Conservation (phyloP, 345 rosid genomes). For the Angophora floribunda region DNA sequence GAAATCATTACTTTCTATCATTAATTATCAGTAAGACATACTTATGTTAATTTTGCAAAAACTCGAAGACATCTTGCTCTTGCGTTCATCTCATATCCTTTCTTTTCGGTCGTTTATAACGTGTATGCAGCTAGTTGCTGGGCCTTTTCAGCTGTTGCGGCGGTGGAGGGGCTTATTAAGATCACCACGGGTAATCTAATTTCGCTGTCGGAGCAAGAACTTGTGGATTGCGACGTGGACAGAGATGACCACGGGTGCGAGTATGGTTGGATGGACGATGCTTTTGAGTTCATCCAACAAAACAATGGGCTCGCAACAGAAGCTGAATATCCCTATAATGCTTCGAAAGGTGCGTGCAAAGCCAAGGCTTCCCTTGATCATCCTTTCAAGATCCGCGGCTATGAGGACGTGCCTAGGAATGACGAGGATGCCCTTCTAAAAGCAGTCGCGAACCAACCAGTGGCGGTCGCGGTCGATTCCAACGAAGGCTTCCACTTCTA, state of each 20-base stretch:
- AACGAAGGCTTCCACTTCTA: conserved; percentile 36
- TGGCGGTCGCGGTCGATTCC: conserved; percentile 41
- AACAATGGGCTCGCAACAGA: conserved; percentile 40
- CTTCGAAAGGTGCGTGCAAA: conserved; percentile 20
- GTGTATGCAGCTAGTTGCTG: conserved; percentile 40
- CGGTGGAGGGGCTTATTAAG: conserved; percentile 45
- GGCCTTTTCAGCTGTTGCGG: conserved; percentile 74
- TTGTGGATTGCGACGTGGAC: conserved; percentile 34
- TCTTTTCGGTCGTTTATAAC: not conserved
- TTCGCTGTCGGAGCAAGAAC: conserved; percentile 59
- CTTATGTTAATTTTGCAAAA: not conserved
- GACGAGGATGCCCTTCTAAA: conserved; percentile 37
- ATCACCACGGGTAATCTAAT: conserved; percentile 40
- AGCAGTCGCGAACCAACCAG: conserved; percentile 55
- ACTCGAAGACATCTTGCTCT: not conserved
- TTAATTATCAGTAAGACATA: not conserved
- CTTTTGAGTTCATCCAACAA: conserved; percentile 31
- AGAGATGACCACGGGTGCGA: conserved; percentile 27
- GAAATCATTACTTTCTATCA: not conserved
- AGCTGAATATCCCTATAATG: conserved; percentile 35
- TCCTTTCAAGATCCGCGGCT: conserved; percentile 21
- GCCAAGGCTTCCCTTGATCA: not conserved
- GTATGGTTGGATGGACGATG: conserved; percentile 48
- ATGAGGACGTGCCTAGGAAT: conserved; percentile 35
- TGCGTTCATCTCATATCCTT: not conserved